Conservation (phyloP, 2,329 filamentous ascomycete species). For the Fusarium tricinctum region DNA sequence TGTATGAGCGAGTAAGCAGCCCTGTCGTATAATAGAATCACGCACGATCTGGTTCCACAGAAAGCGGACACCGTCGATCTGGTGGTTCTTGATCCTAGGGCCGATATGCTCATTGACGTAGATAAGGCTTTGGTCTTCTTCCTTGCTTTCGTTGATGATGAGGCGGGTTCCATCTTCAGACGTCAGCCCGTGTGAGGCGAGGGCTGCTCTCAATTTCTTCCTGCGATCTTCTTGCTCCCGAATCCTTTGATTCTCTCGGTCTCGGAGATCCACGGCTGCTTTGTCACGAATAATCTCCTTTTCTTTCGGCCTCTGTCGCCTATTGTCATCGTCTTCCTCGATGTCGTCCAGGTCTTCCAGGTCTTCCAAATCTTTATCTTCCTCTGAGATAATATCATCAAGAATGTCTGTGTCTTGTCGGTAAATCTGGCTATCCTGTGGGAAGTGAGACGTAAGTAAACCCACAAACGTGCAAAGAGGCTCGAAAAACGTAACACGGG, state of each 20-base stretch:
- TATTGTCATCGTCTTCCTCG: conserved; percentile 38
- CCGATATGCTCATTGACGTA: conserved; percentile 76
- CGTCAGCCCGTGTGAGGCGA: conserved; percentile 60
- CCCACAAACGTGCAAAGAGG: conserved; percentile 50
- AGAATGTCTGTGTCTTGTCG: conserved; percentile 36
- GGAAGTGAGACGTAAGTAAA: conserved; percentile 48
- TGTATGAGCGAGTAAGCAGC: conserved; percentile 86
- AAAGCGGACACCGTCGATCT: conserved; percentile 85
- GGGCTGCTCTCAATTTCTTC: conserved; percentile 60
- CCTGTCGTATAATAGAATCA: conserved; percentile 71
- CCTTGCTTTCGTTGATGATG: conserved; percentile 77
- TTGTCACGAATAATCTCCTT: conserved; percentile 56
- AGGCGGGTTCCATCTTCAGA: conserved; percentile 64
- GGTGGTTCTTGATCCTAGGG: conserved; percentile 79
- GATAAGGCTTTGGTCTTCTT: conserved; percentile 71
- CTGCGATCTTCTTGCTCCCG: conserved; percentile 68
- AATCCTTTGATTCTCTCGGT: conserved; percentile 66
- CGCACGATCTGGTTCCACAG: conserved; percentile 88
- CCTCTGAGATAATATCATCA: conserved; percentile 37
- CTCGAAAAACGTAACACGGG: conserved; percentile 33
- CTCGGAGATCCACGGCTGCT: conserved; percentile 65
- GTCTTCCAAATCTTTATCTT: conserved; percentile 17
- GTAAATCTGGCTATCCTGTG: conserved; percentile 54
- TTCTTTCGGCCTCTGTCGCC: conserved; percentile 49
- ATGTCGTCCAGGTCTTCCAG: conserved; percentile 24